A percentile compares a stretch with the other conserved stretches of the same genome.
These are phyloP conservation scores for Gossypium mustelinum DNA, from an alignment of 345 rosid genomes.

Conservation along the genomic window DNA sequence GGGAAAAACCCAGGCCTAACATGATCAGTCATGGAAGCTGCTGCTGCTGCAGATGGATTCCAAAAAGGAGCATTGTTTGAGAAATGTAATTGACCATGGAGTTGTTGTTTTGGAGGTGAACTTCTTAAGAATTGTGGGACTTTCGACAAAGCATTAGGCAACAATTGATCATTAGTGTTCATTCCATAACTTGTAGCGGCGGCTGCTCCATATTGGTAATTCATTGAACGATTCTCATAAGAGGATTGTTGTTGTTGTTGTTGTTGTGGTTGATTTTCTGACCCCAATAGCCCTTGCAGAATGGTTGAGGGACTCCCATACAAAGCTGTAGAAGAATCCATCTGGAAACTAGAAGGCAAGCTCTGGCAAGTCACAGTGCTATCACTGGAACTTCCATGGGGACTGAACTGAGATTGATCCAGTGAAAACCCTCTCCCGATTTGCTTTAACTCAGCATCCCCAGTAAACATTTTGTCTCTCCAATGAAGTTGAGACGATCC, in stretches of 20 bases:
- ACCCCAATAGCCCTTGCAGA: constrained; percentile 49
- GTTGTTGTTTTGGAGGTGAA: constrained; percentile 61
- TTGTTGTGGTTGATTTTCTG: constrained; percentile 36
- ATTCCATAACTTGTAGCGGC: not conserved
- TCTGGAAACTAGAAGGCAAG: constrained; percentile 35
- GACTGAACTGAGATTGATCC: constrained; percentile 52
- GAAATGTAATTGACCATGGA: constrained; percentile 47
- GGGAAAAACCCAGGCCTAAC: constrained; percentile 57
- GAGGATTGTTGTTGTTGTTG: constrained; percentile 31
- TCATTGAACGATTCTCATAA: constrained; percentile 28
- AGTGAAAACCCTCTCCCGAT: constrained; percentile 50
- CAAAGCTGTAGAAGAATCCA: constrained; percentile 45
- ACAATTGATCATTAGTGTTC: constrained; percentile 23
- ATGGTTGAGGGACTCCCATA: constrained; percentile 48
- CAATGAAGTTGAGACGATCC: constrained; percentile 44
- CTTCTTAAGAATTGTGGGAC: constrained; percentile 55
- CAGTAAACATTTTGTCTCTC: constrained; percentile 25
- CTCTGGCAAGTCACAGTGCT: constrained; percentile 36
- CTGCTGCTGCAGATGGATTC: constrained; percentile 51
- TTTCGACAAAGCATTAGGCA: constrained; percentile 57
- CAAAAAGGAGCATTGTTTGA: constrained; percentile 92
- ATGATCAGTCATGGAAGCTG: constrained; percentile 39
- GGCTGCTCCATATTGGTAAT: constrained; percentile 16
- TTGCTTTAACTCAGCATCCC: constrained; percentile 31
- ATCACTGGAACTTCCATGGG: constrained; percentile 59